Evolutionary conservation across 1,139 yeast genomes (phyloP).

Genomic region (Saccharomyces pastorianus): DNA sequence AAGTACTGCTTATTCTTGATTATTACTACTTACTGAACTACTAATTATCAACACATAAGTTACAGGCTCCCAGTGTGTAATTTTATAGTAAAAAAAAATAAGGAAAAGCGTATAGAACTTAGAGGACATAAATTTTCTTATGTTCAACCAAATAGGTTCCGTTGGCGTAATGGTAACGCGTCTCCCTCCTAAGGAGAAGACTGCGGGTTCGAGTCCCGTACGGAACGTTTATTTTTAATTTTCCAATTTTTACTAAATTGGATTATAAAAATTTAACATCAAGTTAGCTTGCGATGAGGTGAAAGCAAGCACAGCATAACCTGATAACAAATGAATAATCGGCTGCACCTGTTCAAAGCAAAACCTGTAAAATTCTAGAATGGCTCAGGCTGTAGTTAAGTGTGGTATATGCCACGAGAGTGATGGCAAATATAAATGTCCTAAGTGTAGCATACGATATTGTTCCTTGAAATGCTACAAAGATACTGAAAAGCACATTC

Average conservation of each 20-base stretch:
- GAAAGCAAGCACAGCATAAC: background rate
- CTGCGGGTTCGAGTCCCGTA: conserved; percentile 97
- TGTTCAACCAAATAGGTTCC: conserved; percentile 37
- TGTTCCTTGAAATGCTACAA: conserved; percentile 58
- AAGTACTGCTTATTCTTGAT: too few relatives aligned
- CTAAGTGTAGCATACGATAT: conserved; percentile 42
- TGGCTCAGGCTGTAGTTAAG: conserved; percentile 4
- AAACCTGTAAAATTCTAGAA: background rate
- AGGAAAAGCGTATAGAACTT: background rate
- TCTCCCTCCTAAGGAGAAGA: conserved; percentile 95
- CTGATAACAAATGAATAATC: too few relatives aligned
- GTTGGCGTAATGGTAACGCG: conserved; percentile 94
- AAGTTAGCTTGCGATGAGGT: background rate
- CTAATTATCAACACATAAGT: too few relatives aligned
- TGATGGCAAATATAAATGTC: conserved; percentile 53
- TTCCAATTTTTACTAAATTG: too few relatives aligned
- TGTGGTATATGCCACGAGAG: conserved; percentile 42
- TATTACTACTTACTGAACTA: too few relatives aligned
- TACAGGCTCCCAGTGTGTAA: too few relatives aligned
- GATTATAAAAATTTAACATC: background rate
- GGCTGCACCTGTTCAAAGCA: too few relatives aligned
- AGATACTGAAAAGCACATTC: conserved; percentile 36
- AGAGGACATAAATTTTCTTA: background rate
- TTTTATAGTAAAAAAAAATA: too few relatives aligned
- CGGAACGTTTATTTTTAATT: conserved; percentile 42